A percentile compares a stretch with the other conserved stretches of the same genome.
Evolutionary conservation across 768 basidiomycete genomes (phyloP).

Genomic region (Kockovaella imperatae): DNA sequence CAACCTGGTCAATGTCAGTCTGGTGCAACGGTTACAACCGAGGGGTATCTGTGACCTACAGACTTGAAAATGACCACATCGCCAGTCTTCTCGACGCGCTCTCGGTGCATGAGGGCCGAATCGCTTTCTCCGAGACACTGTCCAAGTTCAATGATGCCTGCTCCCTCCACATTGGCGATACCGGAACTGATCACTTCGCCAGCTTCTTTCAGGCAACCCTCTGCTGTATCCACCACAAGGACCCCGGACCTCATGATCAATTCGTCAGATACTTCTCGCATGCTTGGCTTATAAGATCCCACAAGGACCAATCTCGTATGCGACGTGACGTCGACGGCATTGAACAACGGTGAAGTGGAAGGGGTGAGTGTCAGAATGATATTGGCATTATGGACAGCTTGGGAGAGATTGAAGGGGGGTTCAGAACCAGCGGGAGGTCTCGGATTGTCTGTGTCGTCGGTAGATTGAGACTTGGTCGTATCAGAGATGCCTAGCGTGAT

Average conservation of each 20-base stretch:
- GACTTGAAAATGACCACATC: constrained; percentile 76
- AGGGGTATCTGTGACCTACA: constrained; percentile 48
- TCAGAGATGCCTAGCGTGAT: constrained; percentile 2
- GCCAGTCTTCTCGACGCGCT: constrained; percentile 39
- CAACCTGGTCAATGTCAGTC: constrained; percentile 42
- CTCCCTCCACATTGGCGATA: constrained; percentile 12
- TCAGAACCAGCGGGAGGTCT: not conserved
- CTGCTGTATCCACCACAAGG: constrained; percentile 66
- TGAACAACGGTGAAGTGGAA: constrained; percentile 62
- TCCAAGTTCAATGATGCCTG: constrained; percentile 61
- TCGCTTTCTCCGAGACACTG: constrained; percentile 50
- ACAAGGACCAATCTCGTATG: constrained; percentile 67
- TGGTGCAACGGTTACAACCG: not conserved
- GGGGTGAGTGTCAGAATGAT: constrained; percentile 72
- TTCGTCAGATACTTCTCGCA: constrained; percentile 64
- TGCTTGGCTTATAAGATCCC: constrained; percentile 71
- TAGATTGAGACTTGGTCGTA: not conserved
- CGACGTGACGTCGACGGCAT: constrained; percentile 55
- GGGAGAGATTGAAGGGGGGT: constrained; percentile 6
- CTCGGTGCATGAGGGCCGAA: not conserved
- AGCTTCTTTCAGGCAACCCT: constrained; percentile 66
- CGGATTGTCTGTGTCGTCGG: constrained; percentile 1
- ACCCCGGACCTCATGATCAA: constrained; percentile 55
- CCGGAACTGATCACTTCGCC: constrained; percentile 67
- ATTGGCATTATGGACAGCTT: constrained; percentile 50